Percentiles rank a stretch among this genome's conserved stretches.
Evolutionary conservation across 768 basidiomycete species (phyloP).

Genomic region (Boletus reticulatus): DNA sequence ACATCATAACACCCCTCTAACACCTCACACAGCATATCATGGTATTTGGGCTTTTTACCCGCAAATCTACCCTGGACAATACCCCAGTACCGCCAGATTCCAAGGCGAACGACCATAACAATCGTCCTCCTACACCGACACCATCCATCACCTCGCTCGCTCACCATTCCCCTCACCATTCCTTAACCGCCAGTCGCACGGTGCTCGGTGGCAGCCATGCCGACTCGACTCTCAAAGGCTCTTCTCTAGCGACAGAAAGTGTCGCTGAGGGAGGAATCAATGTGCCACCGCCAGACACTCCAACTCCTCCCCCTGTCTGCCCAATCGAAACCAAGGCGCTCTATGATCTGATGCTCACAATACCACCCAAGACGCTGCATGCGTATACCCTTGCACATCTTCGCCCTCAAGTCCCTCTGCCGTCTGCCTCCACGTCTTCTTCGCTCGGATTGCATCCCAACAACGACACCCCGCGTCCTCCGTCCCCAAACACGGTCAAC

Average conservation of each 20-base stretch:
- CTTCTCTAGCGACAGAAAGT: conserved; percentile 7
- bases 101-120: conserved; percentile 1
- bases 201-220: conserved; percentile 21
- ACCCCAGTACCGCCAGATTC: conserved; percentile 4
- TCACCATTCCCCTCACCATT: conserved; percentile 22
- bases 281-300: conserved; percentile 26
- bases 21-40: conserved; percentile 12
- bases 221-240: conserved; percentile 18
- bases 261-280: conserved; percentile 6
- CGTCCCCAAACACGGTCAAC: conserved; percentile 40
- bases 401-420: conserved; percentile 10
- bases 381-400: conserved; percentile 57
- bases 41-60: conserved; percentile 43
- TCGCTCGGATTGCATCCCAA: conserved; percentile 12
- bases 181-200: conserved; percentile 13
- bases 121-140: conserved; percentile 53
- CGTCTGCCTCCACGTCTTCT: conserved; percentile 7
- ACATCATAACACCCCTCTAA: neutral
- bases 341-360: conserved; percentile 49
- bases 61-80: conserved; percentile 27
- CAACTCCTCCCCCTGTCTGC: conserved; percentile 36
- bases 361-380: conserved; percentile 68
- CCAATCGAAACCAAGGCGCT: conserved; percentile 45
- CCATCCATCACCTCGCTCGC: conserved; percentile 43
- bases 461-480: conserved; percentile 11